Evolutionary conservation across 306 rosid genomes (phyloP).

Genomic region (Malus orientalis): DNA sequence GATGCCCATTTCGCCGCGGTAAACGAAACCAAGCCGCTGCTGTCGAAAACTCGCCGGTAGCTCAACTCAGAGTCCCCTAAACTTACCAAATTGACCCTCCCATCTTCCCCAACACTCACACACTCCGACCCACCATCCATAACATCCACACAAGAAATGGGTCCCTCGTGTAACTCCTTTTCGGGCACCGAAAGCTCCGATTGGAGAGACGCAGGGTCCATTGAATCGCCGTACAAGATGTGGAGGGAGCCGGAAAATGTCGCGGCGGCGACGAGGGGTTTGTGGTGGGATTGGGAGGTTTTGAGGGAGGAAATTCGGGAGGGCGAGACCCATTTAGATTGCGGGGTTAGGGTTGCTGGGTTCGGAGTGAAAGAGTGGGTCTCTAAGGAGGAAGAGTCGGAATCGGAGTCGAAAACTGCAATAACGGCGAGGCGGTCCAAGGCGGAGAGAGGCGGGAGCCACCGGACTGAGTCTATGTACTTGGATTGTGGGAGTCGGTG

Average conservation of each 20-base stretch:
- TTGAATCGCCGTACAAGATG: slow-evolving; percentile 38
- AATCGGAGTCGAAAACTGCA: slow-evolving; percentile 56
- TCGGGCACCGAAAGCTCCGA: slow-evolving; percentile 56
- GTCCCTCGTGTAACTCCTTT: slow-evolving; percentile 35
- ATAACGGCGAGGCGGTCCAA: slow-evolving; percentile 58
- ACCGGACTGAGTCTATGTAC: slow-evolving; percentile 73
- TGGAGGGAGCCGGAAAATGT: slow-evolving; percentile 66
- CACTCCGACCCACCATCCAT: slow-evolving; percentile 67
- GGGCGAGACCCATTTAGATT: slow-evolving; percentile 42
- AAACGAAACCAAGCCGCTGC: slow-evolving; percentile 72
- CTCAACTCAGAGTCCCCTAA: slow-evolving; percentile 42
- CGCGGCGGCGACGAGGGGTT: slow-evolving; percentile 46
- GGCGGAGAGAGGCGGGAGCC: slow-evolving; percentile 68
- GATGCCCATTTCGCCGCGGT: slow-evolving; percentile 83
- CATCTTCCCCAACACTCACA: slow-evolving; percentile 78
- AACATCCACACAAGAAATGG: slow-evolving; percentile 48
- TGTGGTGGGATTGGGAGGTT: slow-evolving; percentile 44
- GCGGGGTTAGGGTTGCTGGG: slow-evolving; percentile 33
- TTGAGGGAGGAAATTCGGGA: slow-evolving; percentile 64
- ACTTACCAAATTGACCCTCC: slow-evolving; percentile 59
- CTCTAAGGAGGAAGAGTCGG: slow-evolving; percentile 46
- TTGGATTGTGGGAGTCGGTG: slow-evolving; percentile 53
- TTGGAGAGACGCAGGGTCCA: slow-evolving; percentile 35
- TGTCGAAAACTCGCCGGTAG: slow-evolving; percentile 49
- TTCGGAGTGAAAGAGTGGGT: slow-evolving; percentile 39